phyloP scores from a whole-genome alignment of 1,284 basidiomycete genomes.

The Pisolithus thermaeus region DNA sequence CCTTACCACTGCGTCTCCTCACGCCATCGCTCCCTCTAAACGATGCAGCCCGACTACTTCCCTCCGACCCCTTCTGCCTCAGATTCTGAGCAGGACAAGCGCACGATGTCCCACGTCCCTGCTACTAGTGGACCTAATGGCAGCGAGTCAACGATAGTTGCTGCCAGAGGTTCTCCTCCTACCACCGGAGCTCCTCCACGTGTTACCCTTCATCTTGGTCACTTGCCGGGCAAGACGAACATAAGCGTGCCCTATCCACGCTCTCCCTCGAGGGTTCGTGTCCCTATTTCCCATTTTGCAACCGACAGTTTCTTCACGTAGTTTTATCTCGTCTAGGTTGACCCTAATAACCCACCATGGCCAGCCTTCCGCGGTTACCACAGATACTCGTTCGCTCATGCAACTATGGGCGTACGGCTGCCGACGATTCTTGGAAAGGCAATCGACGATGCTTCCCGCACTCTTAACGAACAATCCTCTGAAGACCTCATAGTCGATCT shows the following conservation, averaged over 20 bases:
- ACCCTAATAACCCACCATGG: conserved; percentile 97
- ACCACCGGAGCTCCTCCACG: conserved; percentile 42
- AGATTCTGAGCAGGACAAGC: conserved; percentile 6
- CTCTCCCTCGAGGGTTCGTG: conserved; percentile 60
- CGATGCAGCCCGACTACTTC: conserved; percentile 24
- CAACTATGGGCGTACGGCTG: conserved; percentile 89
- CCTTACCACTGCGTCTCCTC: not conserved
- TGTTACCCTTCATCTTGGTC: conserved; percentile 62
- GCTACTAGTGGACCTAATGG: not conserved
- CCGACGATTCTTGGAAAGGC: conserved; percentile 96
- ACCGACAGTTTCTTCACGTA: not conserved
- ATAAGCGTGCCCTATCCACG: conserved; percentile 66
- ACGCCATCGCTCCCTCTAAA: not conserved
- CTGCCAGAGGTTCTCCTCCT: conserved; percentile 15
- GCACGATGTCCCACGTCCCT: conserved; percentile 6
- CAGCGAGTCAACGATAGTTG: not conserved
- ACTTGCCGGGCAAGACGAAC: conserved; percentile 64
- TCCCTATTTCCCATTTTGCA: not conserved
- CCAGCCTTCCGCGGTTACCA: conserved; percentile 94
- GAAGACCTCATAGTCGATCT: conserved; percentile 89
- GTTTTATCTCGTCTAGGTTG: conserved; percentile 40
- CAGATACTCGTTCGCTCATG: conserved; percentile 92
- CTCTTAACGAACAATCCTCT: conserved; percentile 81
- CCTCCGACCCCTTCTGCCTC: conserved; percentile 17
- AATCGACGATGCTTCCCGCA: conserved; percentile 88